Base-by-base conservation (phyloP, 257 asterid species). In the Mitragyna speciosa region DNA sequence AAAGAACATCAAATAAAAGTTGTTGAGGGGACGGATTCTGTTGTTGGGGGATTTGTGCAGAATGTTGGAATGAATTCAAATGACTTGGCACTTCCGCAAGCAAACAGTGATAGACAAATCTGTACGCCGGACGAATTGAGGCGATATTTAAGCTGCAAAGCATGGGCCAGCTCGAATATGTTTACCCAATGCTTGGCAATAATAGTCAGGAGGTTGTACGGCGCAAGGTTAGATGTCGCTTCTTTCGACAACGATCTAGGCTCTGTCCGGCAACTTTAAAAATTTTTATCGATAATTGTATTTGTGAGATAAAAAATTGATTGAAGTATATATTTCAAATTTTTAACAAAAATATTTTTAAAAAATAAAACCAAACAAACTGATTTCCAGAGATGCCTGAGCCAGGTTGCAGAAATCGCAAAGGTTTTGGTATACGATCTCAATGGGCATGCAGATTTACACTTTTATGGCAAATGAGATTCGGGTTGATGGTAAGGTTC, bases 381-480 rank as follows among this genome's bases (percentile, higher is more conserved):
- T n/a, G n/a, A n/a, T 63, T 7, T 63, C 26, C 41, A 65, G 41
- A 30, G 70, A 28, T n/a, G 8, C 43, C 45, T 12, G 48, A 28
- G 30, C 12, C 28, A 56, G 64, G n/a, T 19, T 36, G 33, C 78
- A 73, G 78, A 52, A 58, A 36, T 4, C 16, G 78, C 78, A 54
- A 51, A 19, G 2, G 5, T 19, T 17, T 54, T 54, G 26, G 64
- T 20, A 20, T 22, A 56, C 2, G 64, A 56, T 56, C 64, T 26
- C 28, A 56, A 22, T 56, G 64, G 22, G 28, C 28, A 56, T 26
- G 28, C 28, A 56, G 64, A 26, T 56, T 56, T 20, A 6, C 11
- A 6, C 64, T 26, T 56, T 20, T 56, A 56, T 36, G 39, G 3
- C 39, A 36, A 36, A 36, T 1, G 39, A 36, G 39, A 36, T 2